Conservation (phyloP, 2,329 filamentous ascomycete genomes). For the Pyricularia pennisetigena region DNA sequence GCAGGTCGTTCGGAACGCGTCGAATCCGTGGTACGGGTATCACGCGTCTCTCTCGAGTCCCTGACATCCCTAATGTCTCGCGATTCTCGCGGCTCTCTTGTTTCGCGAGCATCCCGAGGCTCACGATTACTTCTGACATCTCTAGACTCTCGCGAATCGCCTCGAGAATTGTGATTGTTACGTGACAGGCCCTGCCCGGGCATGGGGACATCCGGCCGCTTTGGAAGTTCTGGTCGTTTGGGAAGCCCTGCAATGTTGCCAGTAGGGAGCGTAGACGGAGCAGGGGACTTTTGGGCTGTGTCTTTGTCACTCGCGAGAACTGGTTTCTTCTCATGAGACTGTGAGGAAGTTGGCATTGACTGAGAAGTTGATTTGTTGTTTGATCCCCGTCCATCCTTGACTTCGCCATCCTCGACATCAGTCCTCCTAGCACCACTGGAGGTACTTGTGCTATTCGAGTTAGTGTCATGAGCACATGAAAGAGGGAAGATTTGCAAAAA, state of each 20-base stretch:
- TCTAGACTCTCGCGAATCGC: constrained; percentile 15
- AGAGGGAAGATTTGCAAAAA: background rate
- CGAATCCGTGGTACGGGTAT: constrained; percentile 25
- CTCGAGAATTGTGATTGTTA: constrained; percentile 12
- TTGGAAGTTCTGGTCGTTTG: constrained; percentile 20
- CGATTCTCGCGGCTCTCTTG: constrained; percentile 21
- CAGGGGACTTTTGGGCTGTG: constrained; percentile 8
- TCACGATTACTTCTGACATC: constrained; percentile 23
- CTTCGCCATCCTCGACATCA: constrained; percentile 60
- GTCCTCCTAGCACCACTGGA: background rate
- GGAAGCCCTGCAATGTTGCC: constrained; percentile 17
- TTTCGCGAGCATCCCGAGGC: constrained; percentile 27
- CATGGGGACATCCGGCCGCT: constrained; percentile 16
- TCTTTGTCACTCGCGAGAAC: constrained; percentile 13
- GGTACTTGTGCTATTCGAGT: background rate
- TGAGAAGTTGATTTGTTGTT: constrained; percentile 12
- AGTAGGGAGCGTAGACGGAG: constrained; percentile 20
- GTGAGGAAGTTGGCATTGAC: constrained; percentile 13
- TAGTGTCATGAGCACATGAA: background rate
- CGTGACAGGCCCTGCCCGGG: constrained; percentile 15
- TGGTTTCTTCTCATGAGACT: constrained; percentile 8
- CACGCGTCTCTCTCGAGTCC: constrained; percentile 20
- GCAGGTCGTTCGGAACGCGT: constrained; percentile 27
- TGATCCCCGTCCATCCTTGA: constrained; percentile 45
- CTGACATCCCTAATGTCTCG: constrained; percentile 26